phyloP scores from a whole-genome alignment of 192 early-diverging fungal species.

The Pilobolus umbonatus region DNA sequence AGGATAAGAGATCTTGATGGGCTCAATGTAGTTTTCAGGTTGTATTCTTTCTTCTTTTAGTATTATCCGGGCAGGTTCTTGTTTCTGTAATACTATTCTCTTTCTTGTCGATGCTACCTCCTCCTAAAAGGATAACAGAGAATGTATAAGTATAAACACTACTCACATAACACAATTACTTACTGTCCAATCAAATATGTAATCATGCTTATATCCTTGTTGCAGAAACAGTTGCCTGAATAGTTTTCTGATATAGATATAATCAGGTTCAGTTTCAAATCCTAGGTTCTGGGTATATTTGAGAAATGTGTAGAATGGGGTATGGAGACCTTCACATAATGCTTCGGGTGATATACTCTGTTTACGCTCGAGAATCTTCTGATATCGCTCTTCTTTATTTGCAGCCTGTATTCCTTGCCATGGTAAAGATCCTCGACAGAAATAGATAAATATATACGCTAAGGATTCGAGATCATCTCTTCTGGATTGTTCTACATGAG shows the following conservation, averaged over 20 bases:
- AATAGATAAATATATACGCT: conserved; percentile 90
- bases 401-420: conserved; percentile 91
- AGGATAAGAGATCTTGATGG: too few species aligned
- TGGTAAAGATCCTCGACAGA: conserved; percentile 82
- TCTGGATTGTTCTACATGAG: conserved; percentile 72
- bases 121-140: too few species aligned
- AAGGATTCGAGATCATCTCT: conserved; percentile 89
- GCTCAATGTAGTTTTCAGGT: too few species aligned
- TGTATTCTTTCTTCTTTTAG: too few species aligned
- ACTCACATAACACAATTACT: too few species aligned
- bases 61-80: too few species aligned
- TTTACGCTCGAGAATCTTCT: conserved; percentile 97
- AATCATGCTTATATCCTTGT: conserved; percentile 80
- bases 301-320: conserved; percentile 82
- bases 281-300: conserved; percentile 81
- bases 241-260: conserved; percentile 77
- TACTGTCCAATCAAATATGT: conserved; percentile 89
- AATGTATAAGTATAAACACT: too few species aligned
- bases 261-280: conserved; percentile 92
- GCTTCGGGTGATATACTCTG: conserved; percentile 81
- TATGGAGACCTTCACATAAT: conserved; percentile 80
- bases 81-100: too few species aligned
- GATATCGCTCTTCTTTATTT: conserved; percentile 94
- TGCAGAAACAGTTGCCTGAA: conserved; percentile 84
- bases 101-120: too few species aligned